Percentiles rank a stretch among this genome's conserved stretches.
These are phyloP conservation scores for Guillardia theta DNA, from an alignment of 78 protist genomes.

Conservation along the genomic window DNA sequence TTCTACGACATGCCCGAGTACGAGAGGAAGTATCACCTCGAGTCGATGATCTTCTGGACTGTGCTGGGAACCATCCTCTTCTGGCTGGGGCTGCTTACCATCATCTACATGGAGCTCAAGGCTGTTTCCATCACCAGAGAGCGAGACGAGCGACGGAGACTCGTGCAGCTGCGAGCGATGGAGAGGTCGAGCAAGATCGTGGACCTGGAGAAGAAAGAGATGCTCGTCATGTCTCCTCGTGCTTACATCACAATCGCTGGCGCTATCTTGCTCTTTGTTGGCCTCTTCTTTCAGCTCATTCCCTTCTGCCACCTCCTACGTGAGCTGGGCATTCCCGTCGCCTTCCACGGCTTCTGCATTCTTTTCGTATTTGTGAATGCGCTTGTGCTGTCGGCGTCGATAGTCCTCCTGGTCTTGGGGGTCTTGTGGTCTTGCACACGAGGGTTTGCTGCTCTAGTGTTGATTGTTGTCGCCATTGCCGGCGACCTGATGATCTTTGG, in stretches of 20 bases:
- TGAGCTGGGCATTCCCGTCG: neutral
- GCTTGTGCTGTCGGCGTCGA: neutral
- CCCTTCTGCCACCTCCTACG: neutral
- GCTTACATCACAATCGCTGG: neutral
- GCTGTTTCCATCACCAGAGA: neutral
- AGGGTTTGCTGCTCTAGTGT: neutral
- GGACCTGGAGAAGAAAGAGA: neutral
- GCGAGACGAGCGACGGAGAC: neutral
- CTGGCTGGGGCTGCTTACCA: neutral
- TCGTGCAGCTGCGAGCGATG: neutral
- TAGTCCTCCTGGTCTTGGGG: neutral
- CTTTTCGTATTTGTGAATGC: neutral
- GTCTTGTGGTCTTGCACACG: constrained; percentile 6
- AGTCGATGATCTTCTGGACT: neutral
- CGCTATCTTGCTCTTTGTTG: neutral
- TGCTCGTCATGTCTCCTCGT: neutral
- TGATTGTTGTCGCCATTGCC: neutral
- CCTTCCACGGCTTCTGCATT: neutral
- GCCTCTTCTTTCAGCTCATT: constrained; percentile 22
- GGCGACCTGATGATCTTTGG: neutral
- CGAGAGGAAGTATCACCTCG: neutral
- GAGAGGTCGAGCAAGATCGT: neutral
- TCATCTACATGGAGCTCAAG: neutral
- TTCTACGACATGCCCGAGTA: neutral
- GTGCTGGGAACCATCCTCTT: neutral